Conservation (phyloP, 2,329 filamentous ascomycete species). For the Seiridium unicorne region DNA sequence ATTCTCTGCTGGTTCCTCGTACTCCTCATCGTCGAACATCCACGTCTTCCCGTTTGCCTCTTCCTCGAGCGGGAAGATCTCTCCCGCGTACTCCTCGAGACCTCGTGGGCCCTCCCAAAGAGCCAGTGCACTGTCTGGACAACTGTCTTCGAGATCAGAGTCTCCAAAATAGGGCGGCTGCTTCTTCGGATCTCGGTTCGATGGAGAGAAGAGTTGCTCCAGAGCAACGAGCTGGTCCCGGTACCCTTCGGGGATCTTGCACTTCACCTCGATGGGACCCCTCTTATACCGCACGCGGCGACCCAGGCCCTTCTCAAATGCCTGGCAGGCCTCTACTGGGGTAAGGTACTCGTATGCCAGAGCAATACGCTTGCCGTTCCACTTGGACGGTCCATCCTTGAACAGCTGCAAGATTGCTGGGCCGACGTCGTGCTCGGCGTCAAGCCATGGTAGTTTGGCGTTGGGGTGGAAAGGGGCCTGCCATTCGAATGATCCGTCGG, state of each 20-base stretch:
- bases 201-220: slow-evolving; percentile 56
- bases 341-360: slow-evolving; percentile 88
- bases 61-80: slow-evolving; percentile 93
- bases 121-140: slow-evolving; percentile 72
- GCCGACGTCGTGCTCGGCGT: slow-evolving; percentile 94
- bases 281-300: slow-evolving; percentile 76
- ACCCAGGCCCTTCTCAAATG: slow-evolving; percentile 76
- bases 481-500: slow-evolving; percentile 87
- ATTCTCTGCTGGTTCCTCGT: slow-evolving; percentile 24
- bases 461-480: slow-evolving; percentile 90
- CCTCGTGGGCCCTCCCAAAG: slow-evolving; percentile 91
- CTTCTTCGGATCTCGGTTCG: slow-evolving; percentile 49
- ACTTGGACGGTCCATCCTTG: slow-evolving; percentile 86
- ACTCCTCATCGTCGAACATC: slow-evolving; percentile 68
- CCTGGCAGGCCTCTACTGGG: slow-evolving; percentile 76
- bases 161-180: slow-evolving; percentile 66
- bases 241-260: slow-evolving; percentile 85
- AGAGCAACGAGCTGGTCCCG: slow-evolving; percentile 77
- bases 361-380: slow-evolving; percentile 77
- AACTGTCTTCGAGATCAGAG: slow-evolving; percentile 54
- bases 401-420: slow-evolving; percentile 90
- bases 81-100: slow-evolving; percentile 90
- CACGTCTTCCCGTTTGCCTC: slow-evolving; percentile 90
- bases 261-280: slow-evolving; percentile 78
- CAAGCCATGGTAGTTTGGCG: slow-evolving; percentile 87